Percentiles rank a stretch among this genome's conserved stretches.
phyloP scores from a whole-genome alignment of 1,284 basidiomycete species.

The Thelephora terrestris region DNA sequence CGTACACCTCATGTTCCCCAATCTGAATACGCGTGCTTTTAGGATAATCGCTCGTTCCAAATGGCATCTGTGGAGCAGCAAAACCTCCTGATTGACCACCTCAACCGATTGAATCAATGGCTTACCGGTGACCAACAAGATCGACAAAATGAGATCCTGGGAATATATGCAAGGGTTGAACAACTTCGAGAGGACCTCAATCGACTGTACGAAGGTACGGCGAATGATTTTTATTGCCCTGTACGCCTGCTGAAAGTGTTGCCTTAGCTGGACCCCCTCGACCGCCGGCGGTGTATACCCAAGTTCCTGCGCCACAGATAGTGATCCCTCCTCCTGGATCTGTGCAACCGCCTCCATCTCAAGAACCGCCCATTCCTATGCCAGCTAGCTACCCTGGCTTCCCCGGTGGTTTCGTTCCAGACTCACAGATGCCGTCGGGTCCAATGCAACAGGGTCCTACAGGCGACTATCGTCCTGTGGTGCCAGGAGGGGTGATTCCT shows the following conservation, averaged over 20 bases:
- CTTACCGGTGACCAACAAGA: slow-evolving; percentile 62
- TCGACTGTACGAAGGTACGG: slow-evolving; percentile 17
- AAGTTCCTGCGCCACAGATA: background rate
- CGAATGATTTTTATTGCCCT: background rate
- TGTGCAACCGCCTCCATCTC: background rate
- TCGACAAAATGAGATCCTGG: slow-evolving; percentile 59
- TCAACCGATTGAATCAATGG: slow-evolving; percentile 64
- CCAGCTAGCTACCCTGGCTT: background rate
- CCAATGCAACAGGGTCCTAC: background rate
- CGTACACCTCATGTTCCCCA: slow-evolving; percentile 1
- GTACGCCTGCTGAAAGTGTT: too few relatives aligned
- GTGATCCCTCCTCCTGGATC: background rate
- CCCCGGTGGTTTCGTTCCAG: background rate
- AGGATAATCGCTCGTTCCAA: slow-evolving; percentile 69
- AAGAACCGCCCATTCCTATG: background rate
- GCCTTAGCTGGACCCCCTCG: too few relatives aligned
- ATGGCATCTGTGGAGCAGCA: slow-evolving; percentile 67
- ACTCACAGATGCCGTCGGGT: background rate
- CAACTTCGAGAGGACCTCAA: slow-evolving; percentile 43
- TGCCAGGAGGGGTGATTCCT: background rate
- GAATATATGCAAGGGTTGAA: slow-evolving; percentile 53
- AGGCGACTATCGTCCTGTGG: background rate
- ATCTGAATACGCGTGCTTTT: slow-evolving; percentile 6
- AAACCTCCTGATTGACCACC: slow-evolving; percentile 66
- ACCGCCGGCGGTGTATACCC: too few relatives aligned